These are phyloP conservation scores for Camelina hispida DNA, from an alignment of 345 rosid genomes.

Conservation along the genomic window DNA sequence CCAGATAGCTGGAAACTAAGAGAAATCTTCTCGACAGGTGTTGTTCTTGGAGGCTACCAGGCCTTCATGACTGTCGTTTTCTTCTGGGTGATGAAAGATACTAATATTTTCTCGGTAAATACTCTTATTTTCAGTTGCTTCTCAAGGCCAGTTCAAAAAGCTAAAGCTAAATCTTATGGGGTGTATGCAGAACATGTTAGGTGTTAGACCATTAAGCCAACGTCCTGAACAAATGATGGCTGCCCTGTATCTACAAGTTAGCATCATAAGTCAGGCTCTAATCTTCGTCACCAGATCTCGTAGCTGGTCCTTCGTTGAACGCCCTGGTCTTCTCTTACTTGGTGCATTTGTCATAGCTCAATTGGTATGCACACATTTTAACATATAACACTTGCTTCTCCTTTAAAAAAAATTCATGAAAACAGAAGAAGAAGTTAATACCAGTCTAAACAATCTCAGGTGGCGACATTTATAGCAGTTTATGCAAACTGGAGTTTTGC, in stretches of 20 bases:
- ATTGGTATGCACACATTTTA: constrained; percentile 53
- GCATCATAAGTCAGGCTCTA: constrained; percentile 86
- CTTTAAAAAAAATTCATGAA: not conserved
- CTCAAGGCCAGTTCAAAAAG: constrained; percentile 13
- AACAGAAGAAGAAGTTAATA: constrained; percentile 10
- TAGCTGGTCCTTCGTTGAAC: constrained; percentile 84
- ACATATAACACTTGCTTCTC: not conserved
- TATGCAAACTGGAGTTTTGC: constrained; percentile 89
- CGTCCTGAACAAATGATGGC: constrained; percentile 65
- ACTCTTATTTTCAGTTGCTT: constrained; percentile 7
- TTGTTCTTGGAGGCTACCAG: constrained; percentile 82
- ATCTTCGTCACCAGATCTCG: constrained; percentile 90
- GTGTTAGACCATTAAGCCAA: constrained; percentile 51
- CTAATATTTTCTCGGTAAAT: constrained; percentile 75
- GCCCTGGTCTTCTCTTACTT: constrained; percentile 72
- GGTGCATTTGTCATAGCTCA: constrained; percentile 74
- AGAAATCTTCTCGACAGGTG: constrained; percentile 80
- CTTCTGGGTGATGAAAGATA: constrained; percentile 83
- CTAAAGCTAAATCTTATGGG: not conserved
- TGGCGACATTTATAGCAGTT: constrained; percentile 80
- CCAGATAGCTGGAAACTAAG: constrained; percentile 95
- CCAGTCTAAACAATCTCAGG: constrained; percentile 45
- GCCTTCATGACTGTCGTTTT: constrained; percentile 85
- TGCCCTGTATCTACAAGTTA: constrained; percentile 87
- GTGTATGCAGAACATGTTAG: constrained; percentile 57